Percentiles rank a stretch among this genome's conserved stretches.
Conservation (phyloP, 2,329 filamentous ascomycete genomes). For the Cladosporium sp. region DNA sequence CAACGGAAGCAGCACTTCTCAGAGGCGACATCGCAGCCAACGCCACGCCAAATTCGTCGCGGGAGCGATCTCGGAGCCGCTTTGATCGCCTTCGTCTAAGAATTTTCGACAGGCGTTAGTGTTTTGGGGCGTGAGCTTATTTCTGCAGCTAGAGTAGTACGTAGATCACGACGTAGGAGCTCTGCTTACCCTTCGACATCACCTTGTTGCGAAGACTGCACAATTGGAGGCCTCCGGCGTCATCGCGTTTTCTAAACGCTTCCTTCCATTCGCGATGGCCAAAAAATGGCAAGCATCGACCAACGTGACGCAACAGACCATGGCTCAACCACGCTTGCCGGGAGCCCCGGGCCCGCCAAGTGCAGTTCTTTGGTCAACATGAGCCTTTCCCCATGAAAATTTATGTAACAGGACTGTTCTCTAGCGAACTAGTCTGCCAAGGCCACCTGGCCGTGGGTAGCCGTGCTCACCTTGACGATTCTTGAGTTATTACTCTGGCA, state of each 20-base stretch:
- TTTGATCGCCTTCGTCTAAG: slow-evolving; percentile 1
- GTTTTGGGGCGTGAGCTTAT: slow-evolving; percentile 1
- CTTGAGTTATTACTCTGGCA: not conserved
- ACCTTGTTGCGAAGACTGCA: not conserved
- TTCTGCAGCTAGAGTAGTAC: not conserved
- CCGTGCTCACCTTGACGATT: slow-evolving; percentile 1
- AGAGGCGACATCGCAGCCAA: not conserved
- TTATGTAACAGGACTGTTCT: slow-evolving; percentile 9
- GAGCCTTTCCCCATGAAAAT: slow-evolving; percentile 1
- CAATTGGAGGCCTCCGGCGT: not conserved
- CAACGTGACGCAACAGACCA: not conserved
- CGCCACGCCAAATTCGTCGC: not conserved
- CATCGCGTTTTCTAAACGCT: not conserved
- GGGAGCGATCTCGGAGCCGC: not conserved
- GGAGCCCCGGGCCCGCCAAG: slow-evolving; percentile 3
- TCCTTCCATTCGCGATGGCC: not conserved
- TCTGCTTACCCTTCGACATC: not conserved
- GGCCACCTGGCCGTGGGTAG: slow-evolving; percentile 1
- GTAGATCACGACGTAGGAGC: not conserved
- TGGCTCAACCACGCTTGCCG: slow-evolving; percentile 2
- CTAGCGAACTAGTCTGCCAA: slow-evolving; percentile 10
- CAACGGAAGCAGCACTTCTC: too few relatives aligned
- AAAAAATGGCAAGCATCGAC: not conserved
- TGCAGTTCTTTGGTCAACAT: slow-evolving; percentile 6
- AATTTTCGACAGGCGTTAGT: not conserved